A percentile compares a stretch with the other conserved stretches of the same genome.
Conservation (phyloP, 1,284 basidiomycete genomes). For the Sanghuangporus weigelae region DNA sequence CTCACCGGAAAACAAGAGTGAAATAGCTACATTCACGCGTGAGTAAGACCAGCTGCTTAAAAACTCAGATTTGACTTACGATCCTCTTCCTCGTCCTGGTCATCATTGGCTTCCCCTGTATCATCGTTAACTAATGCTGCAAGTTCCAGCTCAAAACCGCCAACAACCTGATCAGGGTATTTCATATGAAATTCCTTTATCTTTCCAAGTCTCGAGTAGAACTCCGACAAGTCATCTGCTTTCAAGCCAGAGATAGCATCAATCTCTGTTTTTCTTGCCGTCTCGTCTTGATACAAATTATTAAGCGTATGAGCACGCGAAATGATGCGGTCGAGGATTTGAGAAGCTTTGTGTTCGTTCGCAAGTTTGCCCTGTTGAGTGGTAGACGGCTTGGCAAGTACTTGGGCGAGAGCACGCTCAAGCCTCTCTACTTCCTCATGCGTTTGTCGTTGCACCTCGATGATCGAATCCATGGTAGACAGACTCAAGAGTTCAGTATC, state of each 20-base stretch:
- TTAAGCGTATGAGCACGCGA: constrained; percentile 64
- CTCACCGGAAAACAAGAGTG: constrained; percentile 91
- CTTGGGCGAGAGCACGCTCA: constrained; percentile 65
- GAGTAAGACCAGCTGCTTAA: constrained; percentile 6
- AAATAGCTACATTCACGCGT: constrained; percentile 55
- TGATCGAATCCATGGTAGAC: constrained; percentile 76
- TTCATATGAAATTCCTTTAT: constrained; percentile 95
- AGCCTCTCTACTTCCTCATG: constrained; percentile 96
- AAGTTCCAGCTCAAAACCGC: constrained; percentile 77
- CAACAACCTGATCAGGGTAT: constrained; percentile 84
- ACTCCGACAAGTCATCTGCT: constrained; percentile 79
- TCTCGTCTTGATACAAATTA: constrained; percentile 70
- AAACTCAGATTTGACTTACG: constrained; percentile 43
- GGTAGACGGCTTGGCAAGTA: constrained; percentile 58
- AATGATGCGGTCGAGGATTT: constrained; percentile 79
- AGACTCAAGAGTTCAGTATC: background rate
- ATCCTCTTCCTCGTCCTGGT: constrained; percentile 77
- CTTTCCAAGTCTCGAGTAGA: constrained; percentile 90
- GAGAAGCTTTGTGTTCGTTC: constrained; percentile 83
- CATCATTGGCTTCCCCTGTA: constrained; percentile 60
- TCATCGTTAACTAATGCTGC: constrained; percentile 73
- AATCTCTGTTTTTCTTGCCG: constrained; percentile 57
- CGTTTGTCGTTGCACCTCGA: constrained; percentile 89
- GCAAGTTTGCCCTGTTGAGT: constrained; percentile 66
- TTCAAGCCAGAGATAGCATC: constrained; percentile 51